Conservation (phyloP, 2,329 filamentous ascomycete species). For the Ilyonectria destructans region DNA sequence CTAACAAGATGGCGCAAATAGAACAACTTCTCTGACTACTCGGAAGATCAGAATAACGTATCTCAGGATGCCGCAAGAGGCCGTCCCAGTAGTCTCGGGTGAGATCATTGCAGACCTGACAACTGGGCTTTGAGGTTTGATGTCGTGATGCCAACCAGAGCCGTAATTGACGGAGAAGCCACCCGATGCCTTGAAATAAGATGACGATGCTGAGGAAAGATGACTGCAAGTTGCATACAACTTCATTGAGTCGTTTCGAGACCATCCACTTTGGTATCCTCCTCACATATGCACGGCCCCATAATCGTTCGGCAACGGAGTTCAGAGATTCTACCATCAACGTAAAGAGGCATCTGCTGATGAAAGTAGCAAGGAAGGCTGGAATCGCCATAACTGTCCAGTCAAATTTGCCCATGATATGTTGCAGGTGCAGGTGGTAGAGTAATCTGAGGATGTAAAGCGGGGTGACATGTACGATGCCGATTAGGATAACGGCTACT, state of each 20-base stretch:
- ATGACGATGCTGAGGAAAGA: neutral
- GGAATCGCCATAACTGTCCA: neutral
- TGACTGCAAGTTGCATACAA: conserved; percentile 4
- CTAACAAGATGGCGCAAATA: conserved; percentile 21
- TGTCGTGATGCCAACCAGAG: neutral
- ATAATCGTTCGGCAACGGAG: conserved; percentile 12
- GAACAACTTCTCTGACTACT: neutral
- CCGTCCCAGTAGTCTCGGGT: neutral
- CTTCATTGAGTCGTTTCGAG: conserved; percentile 6
- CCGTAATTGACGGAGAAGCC: neutral
- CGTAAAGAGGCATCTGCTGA: conserved; percentile 18
- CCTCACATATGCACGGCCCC: conserved; percentile 24
- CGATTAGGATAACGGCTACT: neutral
- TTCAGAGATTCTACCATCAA: conserved; percentile 3
- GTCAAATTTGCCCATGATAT: neutral
- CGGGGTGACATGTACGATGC: conserved; percentile 1
- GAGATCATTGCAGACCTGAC: conserved; percentile 18
- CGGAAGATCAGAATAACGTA: conserved; percentile 8
- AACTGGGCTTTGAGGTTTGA: neutral
- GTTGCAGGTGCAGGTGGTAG: neutral
- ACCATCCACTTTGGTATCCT: conserved; percentile 24
- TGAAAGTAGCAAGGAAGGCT: neutral
- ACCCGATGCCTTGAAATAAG: neutral
- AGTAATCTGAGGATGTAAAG: conserved; percentile 5
- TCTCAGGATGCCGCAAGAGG: neutral